Percentiles rank a stretch among this genome's conserved stretches.
Conservation (phyloP, 352 stramenopile genomes). For the Phytophthora constricta region DNA sequence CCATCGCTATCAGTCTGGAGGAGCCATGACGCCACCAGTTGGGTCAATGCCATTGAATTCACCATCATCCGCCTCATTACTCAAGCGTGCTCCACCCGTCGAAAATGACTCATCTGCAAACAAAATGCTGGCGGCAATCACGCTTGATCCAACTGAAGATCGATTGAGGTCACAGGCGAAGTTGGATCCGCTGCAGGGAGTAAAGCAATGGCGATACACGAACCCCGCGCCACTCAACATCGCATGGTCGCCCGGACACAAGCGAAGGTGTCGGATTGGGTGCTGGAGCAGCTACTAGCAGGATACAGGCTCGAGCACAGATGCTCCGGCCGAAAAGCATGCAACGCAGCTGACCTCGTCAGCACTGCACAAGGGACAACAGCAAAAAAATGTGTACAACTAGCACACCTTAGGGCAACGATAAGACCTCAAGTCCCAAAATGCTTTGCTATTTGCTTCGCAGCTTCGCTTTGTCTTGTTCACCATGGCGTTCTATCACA, state of each 20-base stretch:
- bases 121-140: constrained; percentile 43
- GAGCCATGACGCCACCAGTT: constrained; percentile 1
- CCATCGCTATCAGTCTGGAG: constrained; percentile 33
- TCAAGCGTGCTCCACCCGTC: constrained; percentile 18
- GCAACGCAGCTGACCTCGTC: constrained; percentile 12
- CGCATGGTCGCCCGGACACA: constrained; percentile 2
- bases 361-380: not conserved
- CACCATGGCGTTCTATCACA: constrained; percentile 23
- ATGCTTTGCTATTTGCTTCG: not conserved
- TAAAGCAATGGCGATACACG: constrained; percentile 40
- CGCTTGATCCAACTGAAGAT: constrained; percentile 40
- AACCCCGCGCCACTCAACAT: constrained; percentile 19
- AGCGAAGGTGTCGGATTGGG: constrained; percentile 9
- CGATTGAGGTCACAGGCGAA: constrained; percentile 63
- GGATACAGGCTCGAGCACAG: constrained; percentile 65
- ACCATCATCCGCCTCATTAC: constrained; percentile 10
- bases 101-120: constrained; percentile 37
- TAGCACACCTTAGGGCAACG: constrained; percentile 1
- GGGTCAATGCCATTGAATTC: constrained; percentile 14
- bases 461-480: not conserved
- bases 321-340: constrained; percentile 61
- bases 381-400: not conserved
- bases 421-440: not conserved
- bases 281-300: constrained; percentile 36
- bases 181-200: constrained; percentile 62